Evolutionary conservation across 169 alveolate genomes (phyloP).

Genomic region (Plasmodium berghei): DNA sequence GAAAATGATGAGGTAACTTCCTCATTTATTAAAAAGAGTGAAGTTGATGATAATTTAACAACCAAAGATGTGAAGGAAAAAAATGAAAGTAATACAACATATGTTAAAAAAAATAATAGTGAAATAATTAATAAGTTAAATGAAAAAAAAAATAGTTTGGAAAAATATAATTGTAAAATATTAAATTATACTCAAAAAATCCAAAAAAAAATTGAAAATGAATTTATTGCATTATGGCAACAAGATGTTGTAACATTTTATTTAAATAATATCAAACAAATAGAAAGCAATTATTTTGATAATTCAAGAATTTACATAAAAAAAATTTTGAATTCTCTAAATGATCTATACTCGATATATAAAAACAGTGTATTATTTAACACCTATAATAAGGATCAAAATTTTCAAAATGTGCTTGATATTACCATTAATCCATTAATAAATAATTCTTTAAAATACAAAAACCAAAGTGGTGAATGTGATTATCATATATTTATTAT

Average conservation of each 20-base stretch:
- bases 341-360: constrained; percentile 45
- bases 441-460: constrained; percentile 60
- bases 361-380: constrained; percentile 24
- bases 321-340: constrained; percentile 55
- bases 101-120: neutral
- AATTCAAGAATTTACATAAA: constrained; percentile 31
- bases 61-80: neutral
- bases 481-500: constrained; percentile 58
- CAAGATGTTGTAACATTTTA: constrained; percentile 64
- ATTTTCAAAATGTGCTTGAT: constrained; percentile 74
- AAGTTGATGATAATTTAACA: neutral
- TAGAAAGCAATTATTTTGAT: constrained; percentile 31
- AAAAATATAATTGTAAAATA: constrained; percentile 64
- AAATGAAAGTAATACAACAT: neutral
- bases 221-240: constrained; percentile 67
- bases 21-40: neutral
- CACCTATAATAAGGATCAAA: constrained; percentile 19
- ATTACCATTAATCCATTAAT: constrained; percentile 69
- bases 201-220: constrained; percentile 61
- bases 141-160: constrained; percentile 1
- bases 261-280: constrained; percentile 36
- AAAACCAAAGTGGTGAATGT: constrained; percentile 27
- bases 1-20: neutral
- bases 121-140: neutral
- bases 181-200: constrained; percentile 42